Percentiles rank a stretch among this genome's conserved stretches.
phyloP scores from a whole-genome alignment of 164 flowering plant species.

The Euptelea pleiosperma region DNA sequence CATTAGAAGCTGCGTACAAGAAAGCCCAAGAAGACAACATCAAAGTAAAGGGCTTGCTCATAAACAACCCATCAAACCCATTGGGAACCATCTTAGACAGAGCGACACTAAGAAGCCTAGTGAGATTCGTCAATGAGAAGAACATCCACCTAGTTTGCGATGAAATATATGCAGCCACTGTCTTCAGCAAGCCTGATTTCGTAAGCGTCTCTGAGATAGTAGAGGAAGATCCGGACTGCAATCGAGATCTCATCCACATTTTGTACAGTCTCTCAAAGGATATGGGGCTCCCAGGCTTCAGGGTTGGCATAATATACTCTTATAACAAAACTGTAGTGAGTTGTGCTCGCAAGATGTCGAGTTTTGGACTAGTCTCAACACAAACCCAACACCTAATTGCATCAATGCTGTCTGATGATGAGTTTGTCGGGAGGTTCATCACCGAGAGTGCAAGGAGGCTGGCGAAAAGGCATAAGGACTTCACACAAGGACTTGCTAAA shows the following conservation, averaged over 20 bases:
- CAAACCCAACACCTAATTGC: conserved; percentile 18
- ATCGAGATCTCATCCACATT: conserved; percentile 16
- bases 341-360: conserved; percentile 18
- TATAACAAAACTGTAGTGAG: conserved; percentile 14
- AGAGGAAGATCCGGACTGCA: conserved; percentile 9
- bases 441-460: conserved; percentile 8
- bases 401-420: conserved; percentile 14
- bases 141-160: conserved; percentile 16
- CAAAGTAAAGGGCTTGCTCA: conserved; percentile 17
- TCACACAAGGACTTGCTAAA: conserved; percentile 10
- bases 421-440: conserved; percentile 11
- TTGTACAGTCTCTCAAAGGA: conserved; percentile 22
- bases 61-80: conserved; percentile 23
- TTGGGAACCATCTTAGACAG: conserved; percentile 15
- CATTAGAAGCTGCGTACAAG: conserved; percentile 15
- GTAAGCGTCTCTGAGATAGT: conserved; percentile 12
- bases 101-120: conserved; percentile 11
- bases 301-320: conserved; percentile 20
- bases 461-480: conserved; percentile 4
- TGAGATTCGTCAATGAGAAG: conserved; percentile 15
- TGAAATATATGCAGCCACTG: conserved; percentile 19
- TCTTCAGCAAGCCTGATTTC: conserved; percentile 15
- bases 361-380: conserved; percentile 17
- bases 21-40: conserved; percentile 13
- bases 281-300: conserved; percentile 20